These are phyloP conservation scores for Sechiopsis laciniata DNA, from an alignment of 306 rosid genomes.

Conservation along the genomic window DNA sequence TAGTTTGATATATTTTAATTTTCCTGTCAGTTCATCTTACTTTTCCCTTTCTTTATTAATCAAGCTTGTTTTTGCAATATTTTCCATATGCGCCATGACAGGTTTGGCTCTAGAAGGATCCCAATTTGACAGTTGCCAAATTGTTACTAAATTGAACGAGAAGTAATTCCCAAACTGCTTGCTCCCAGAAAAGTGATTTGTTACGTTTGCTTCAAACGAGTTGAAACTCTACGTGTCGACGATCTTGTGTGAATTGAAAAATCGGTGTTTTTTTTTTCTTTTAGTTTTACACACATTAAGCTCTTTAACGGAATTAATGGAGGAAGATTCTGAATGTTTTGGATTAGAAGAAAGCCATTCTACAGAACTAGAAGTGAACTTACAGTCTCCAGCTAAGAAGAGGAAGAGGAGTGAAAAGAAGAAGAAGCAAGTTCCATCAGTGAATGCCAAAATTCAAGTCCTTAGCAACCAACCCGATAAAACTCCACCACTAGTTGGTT, in stretches of 20 bases:
- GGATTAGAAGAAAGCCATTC: background rate
- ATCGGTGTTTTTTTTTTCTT: background rate
- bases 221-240: no score
- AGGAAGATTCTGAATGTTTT: background rate
- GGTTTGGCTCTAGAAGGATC: conserved; percentile 78
- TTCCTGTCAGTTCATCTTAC: background rate
- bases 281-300: background rate
- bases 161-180: conserved; percentile 7
- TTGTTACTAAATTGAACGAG: conserved; percentile 71
- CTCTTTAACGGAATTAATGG: background rate
- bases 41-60: background rate
- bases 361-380: background rate
- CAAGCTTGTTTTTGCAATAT: background rate
- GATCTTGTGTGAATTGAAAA: background rate
- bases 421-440: conserved; percentile 23
- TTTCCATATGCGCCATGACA: conserved; percentile 45
- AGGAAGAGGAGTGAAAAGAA: conserved; percentile 37
- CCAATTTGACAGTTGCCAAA: conserved; percentile 69
- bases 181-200: background rate
- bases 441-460: conserved; percentile 44
- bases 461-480: conserved; percentile 37
- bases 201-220: no score
- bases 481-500: conserved; percentile 56
- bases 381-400: conserved; percentile 26
- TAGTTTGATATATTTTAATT: background rate